Percentiles rank a stretch among this genome's conserved stretches.
phyloP scores from a whole-genome alignment of 148 eudicot species.

The Salicornia ramosissima region DNA sequence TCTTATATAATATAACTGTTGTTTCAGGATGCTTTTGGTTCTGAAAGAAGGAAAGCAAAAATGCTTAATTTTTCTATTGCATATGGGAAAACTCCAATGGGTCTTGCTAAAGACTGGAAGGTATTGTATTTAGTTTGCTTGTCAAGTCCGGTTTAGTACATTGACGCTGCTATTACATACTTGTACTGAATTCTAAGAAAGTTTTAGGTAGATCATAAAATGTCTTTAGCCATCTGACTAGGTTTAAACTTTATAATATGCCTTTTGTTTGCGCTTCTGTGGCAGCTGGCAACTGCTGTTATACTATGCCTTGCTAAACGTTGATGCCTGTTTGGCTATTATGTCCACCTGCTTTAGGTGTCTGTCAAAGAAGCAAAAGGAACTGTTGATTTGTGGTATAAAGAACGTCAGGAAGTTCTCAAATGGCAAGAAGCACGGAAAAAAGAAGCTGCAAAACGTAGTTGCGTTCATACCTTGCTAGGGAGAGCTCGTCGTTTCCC shows the following conservation, averaged over 20 bases:
- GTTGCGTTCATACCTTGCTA: slow-evolving; percentile 66
- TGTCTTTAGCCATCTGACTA: not conserved
- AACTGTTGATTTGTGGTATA: slow-evolving; percentile 94
- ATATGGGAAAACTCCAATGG: slow-evolving; percentile 85
- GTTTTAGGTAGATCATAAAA: not conserved
- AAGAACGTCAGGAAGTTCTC: slow-evolving; percentile 74
- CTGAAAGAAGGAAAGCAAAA: slow-evolving; percentile 98
- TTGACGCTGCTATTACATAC: not conserved
- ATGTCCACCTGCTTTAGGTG: slow-evolving; percentile 42
- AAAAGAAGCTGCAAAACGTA: slow-evolving; percentile 47
- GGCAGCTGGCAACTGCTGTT: not conserved
- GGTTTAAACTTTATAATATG: not conserved
- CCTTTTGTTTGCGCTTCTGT: not conserved
- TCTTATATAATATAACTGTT: not conserved
- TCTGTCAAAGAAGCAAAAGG: slow-evolving; percentile 80
- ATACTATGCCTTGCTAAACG: not conserved
- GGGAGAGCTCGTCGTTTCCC: slow-evolving; percentile 91
- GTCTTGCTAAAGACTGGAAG: slow-evolving; percentile 98
- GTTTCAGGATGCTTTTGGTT: slow-evolving; percentile 82
- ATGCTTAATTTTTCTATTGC: slow-evolving; percentile 99
- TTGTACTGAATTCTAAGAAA: not conserved
- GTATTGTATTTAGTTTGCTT: slow-evolving; percentile 32
- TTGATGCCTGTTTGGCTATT: not conserved
- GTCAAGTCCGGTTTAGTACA: not conserved
- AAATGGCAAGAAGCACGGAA: slow-evolving; percentile 77